Conservation (phyloP, 805 yeast species). For the Monosporozyma unispora region DNA sequence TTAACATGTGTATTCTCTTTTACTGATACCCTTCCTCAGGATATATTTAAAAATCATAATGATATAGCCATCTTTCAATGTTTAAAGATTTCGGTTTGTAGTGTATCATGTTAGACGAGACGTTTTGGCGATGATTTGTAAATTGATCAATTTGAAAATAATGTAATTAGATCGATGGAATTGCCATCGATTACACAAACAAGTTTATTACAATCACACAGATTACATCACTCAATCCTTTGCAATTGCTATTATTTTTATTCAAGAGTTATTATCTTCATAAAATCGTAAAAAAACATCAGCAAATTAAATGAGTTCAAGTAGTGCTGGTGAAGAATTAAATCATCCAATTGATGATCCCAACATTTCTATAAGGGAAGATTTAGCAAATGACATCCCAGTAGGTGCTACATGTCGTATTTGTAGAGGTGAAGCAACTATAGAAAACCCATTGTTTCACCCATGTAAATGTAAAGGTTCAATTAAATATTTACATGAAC, state of each 20-base stretch:
- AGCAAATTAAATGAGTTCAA: not conserved
- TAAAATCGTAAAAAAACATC: not conserved
- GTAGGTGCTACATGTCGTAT: conserved; percentile 62
- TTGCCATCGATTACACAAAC: not conserved
- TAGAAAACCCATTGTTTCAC: conserved; percentile 68
- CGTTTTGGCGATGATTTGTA: not conserved
- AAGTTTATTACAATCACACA: not conserved
- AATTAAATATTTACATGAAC: conserved; percentile 87
- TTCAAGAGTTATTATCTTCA: not conserved
- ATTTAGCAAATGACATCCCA: conserved; percentile 6
- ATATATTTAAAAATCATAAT: too few relatives aligned
- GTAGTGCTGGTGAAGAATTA: not conserved
- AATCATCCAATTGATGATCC: not conserved
- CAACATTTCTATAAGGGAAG: not conserved
- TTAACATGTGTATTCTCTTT: too few relatives aligned
- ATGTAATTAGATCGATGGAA: not conserved
- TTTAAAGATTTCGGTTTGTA: not conserved
- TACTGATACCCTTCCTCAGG: too few relatives aligned
- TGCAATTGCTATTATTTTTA: not conserved
- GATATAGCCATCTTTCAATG: too few relatives aligned
- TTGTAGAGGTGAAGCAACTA: conserved; percentile 85
- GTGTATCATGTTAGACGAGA: not conserved
- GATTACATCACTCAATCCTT: not conserved
- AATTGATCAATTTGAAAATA: not conserved
- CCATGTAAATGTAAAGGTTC: conserved; percentile 95